Percentiles rank a stretch among this genome's conserved stretches.
Evolutionary conservation across 352 stramenopile species (phyloP).

Genomic region (Globisporangium nagaii): DNA sequence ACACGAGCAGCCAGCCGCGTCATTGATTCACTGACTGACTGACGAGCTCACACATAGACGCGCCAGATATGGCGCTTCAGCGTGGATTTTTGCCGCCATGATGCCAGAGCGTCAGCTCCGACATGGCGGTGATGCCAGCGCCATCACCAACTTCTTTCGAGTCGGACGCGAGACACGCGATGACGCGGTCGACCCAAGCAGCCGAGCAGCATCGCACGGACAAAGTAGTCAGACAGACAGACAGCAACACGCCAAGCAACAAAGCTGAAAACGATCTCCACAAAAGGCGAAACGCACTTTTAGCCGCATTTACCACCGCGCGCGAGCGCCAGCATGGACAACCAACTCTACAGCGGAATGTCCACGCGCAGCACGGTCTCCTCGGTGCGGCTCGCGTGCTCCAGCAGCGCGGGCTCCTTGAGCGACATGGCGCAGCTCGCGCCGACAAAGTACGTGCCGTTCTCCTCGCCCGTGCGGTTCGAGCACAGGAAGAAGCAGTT

Average conservation of each 20-base stretch:
- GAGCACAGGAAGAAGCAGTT: conserved; percentile 74
- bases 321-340: background rate
- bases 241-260: no score
- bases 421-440: conserved; percentile 72
- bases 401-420: conserved; percentile 43
- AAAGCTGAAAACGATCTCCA: no score
- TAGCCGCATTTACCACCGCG: background rate
- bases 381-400: conserved; percentile 38
- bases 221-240: background rate
- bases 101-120: background rate
- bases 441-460: conserved; percentile 78
- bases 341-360: conserved; percentile 15
- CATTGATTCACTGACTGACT: no score
- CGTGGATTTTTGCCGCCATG: no score
- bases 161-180: background rate
- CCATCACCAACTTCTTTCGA: background rate
- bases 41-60: background rate
- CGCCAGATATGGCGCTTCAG: background rate
- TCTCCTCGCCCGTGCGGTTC: conserved; percentile 74
- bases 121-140: background rate
- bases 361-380: conserved; percentile 56
- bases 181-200: background rate
- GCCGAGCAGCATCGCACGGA: background rate
- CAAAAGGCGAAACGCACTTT: background rate
- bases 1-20: no score